Evolutionary conservation across 306 rosid species (phyloP).

Genomic region (Cucurbita pepo): DNA sequence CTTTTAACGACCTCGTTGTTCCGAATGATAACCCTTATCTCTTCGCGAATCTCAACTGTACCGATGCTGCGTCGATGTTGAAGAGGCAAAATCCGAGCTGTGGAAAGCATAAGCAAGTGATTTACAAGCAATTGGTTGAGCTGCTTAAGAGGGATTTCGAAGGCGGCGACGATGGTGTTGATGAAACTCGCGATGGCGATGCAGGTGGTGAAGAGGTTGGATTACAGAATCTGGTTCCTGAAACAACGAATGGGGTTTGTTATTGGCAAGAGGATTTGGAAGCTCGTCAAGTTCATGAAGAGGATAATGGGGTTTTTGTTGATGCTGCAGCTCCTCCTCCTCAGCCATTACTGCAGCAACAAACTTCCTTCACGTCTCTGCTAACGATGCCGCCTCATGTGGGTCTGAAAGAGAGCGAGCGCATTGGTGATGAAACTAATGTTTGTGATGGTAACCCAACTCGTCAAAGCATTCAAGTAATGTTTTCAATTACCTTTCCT

Average conservation of each 20-base stretch:
- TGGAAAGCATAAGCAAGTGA: constrained; percentile 37
- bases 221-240: constrained; percentile 17
- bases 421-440: constrained; percentile 4
- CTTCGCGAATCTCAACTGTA: background rate
- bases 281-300: constrained; percentile 8
- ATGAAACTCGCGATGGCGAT: background rate
- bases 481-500: background rate
- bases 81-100: constrained; percentile 17
- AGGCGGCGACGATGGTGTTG: background rate
- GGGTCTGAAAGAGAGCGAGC: constrained; percentile 10
- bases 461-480: constrained; percentile 23
- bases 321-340: background rate
- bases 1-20: constrained; percentile 31
- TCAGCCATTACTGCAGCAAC: constrained; percentile 13
- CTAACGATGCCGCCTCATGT: constrained; percentile 22
- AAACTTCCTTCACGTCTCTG: constrained; percentile 20
- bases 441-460: constrained; percentile 17
- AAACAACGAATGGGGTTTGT: constrained; percentile 3
- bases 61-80: background rate
- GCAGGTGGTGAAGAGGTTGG: background rate
- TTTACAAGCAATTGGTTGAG: constrained; percentile 48
- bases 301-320: constrained; percentile 7
- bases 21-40: constrained; percentile 20
- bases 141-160: constrained; percentile 28
- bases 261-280: constrained; percentile 18